phyloP scores from a whole-genome alignment of 306 rosid species.

The Cicer judaicum region DNA sequence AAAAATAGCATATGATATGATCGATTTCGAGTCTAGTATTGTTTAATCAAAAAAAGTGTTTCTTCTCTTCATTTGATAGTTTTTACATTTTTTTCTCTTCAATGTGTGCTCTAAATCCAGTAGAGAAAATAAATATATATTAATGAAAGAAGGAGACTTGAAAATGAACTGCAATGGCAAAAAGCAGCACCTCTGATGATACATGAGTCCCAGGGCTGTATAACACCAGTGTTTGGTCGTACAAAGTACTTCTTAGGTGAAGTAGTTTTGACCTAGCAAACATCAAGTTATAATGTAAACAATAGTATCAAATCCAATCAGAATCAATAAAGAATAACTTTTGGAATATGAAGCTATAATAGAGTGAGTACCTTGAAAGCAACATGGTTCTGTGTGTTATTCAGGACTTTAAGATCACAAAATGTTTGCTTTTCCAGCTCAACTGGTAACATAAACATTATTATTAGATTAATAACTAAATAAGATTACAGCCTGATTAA shows the following conservation, averaged over 20 bases:
- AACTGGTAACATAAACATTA: constrained; percentile 61
- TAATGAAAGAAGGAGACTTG: not conserved
- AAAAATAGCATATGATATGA: constrained; percentile 34
- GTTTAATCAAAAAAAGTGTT: constrained; percentile 5
- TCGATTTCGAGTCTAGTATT: constrained; percentile 27
- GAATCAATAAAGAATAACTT: not conserved
- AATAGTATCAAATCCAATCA: constrained; percentile 20
- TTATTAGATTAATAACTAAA: constrained; percentile 37
- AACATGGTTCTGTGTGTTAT: constrained; percentile 74
- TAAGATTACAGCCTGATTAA: constrained; percentile 1
- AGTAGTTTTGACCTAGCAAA: constrained; percentile 93
- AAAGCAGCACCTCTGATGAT: constrained; percentile 78
- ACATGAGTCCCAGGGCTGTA: constrained; percentile 87
- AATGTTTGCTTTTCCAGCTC: constrained; percentile 88
- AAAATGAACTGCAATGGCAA: constrained; percentile 13
- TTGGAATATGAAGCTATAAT: not conserved
- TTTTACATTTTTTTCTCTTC: not conserved
- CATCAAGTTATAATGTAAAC: constrained; percentile 10
- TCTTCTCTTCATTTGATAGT: not conserved
- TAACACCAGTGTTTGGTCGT: constrained; percentile 89
- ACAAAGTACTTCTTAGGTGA: constrained; percentile 97
- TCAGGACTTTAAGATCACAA: constrained; percentile 83
- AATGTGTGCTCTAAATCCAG: not conserved
- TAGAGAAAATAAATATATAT: not conserved
- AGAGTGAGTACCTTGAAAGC: constrained; percentile 80